phyloP scores from a whole-genome alignment of 140 eudicot species.

The Flaveria floridana region DNA sequence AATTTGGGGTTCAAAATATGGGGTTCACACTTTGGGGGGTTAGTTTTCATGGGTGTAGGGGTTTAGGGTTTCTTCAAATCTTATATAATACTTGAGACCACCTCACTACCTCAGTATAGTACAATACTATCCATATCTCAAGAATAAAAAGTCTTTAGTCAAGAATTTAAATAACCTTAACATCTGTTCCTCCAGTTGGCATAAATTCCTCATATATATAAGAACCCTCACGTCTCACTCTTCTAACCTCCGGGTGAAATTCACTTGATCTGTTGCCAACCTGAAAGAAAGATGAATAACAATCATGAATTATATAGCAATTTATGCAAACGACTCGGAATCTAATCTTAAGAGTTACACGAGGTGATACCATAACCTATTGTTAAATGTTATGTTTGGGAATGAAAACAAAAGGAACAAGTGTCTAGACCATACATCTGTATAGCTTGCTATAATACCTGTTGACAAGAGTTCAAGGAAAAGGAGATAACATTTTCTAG shows the following conservation, averaged over 20 bases:
- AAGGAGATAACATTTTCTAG: too few relatives aligned
- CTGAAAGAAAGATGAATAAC: constrained; percentile 39
- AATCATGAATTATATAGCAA: neutral
- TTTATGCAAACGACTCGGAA: neutral
- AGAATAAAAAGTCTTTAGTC: neutral
- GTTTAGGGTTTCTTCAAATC: neutral
- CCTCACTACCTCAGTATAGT: neutral
- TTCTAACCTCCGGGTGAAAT: constrained; percentile 95
- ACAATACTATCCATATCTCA: neutral
- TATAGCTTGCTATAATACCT: too few relatives aligned
- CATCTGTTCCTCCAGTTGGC: constrained; percentile 99
- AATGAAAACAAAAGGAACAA: neutral
- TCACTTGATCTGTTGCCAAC: constrained; percentile 98
- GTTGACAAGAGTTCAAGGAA: too few relatives aligned
- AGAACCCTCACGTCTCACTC: constrained; percentile 99
- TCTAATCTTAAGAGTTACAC: constrained; percentile 25
- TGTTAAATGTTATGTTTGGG: neutral
- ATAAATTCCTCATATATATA: constrained; percentile 91
- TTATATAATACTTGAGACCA: neutral
- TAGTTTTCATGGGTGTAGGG: neutral
- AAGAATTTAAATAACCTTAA: constrained; percentile 52
- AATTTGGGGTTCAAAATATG: too few relatives aligned
- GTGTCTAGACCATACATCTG: too few relatives aligned
- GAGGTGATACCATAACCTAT: constrained; percentile 8
- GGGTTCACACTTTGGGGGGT: too few relatives aligned